Evolutionary conservation across 768 basidiomycete species (phyloP).

Genomic region (Phlegmacium glaucopus): DNA sequence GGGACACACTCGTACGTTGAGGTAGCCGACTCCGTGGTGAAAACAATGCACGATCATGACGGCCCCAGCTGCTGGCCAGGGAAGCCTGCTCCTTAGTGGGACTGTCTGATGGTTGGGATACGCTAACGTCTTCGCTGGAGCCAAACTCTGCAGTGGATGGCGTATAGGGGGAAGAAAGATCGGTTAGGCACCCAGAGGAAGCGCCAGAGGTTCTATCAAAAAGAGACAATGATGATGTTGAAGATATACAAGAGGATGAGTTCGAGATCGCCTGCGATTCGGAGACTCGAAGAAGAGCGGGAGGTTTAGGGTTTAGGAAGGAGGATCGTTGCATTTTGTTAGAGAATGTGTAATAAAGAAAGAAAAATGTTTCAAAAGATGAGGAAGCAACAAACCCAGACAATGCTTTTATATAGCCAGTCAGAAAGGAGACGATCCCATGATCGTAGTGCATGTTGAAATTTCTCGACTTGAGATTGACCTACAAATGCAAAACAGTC

Average conservation of each 20-base stretch:
- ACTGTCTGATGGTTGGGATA: background rate
- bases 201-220: slow-evolving; percentile 11
- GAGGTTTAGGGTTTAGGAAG: slow-evolving; percentile 9
- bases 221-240: slow-evolving; percentile 10
- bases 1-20: no score
- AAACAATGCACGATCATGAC: no score
- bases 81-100: background rate
- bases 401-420: no score
- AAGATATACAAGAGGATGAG: slow-evolving; percentile 13
- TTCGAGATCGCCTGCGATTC: slow-evolving; percentile 19
- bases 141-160: slow-evolving; percentile 8
- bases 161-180: slow-evolving; percentile 18
- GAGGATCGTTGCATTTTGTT: slow-evolving; percentile 1
- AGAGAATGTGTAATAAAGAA: background rate
- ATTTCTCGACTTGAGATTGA: no score
- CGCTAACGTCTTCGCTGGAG: background rate
- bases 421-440: no score
- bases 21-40: no score
- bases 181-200: slow-evolving; percentile 18
- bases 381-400: slow-evolving; percentile 1
- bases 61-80: background rate
- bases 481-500: no score
- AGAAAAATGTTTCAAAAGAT: background rate
- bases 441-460: no score
- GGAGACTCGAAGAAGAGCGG: slow-evolving; percentile 11